Base-by-base conservation (phyloP, 1,284 basidiomycete genomes). In the Cryptococcus amylolentus region DNA sequence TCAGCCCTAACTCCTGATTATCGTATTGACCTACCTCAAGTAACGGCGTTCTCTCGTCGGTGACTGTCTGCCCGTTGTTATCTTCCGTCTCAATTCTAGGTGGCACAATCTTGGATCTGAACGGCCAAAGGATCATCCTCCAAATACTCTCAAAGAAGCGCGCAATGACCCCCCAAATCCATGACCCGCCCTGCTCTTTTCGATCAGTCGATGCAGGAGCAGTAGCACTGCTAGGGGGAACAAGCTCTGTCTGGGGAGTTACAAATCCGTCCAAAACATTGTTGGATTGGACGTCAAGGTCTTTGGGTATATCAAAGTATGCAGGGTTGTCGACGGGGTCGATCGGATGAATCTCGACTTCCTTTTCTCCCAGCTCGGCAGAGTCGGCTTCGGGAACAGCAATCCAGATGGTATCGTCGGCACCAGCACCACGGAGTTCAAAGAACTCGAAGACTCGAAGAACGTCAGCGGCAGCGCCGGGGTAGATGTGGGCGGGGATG, bases 21-120 rank as follows among this genome's bases (percentile, higher is more conserved):
- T 14, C 9, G 10, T 37, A 16, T 1, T 2, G 9, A 46, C 41
- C 12, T 13, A 39, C 37, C 5, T 26, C 51, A 12, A 63, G 55
- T 27, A 63, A 48, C 37, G 55, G 58, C 39, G 61, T 63, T 35
- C 48, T 49, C 48, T 63, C 61, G 40, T 59, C 41, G 27, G 18
- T 46, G 20, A 7, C 16, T 2, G 45, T 20, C n/a, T 51, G 31
- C 3, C 20, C 49, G 40, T 20, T 16, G 13, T 8, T 12, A 12
- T 44, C 44, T 23, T 52, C 47, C 10, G 46, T 45, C 27, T 39
- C 28, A 40, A 35, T 49, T 2, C 45, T 31, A 8, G 38, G 37
- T 2, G 46, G 18, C n/a, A 8, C 42, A 23, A 18, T 52, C 14
- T 52, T 20, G 8, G 44, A 49, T n/a, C 55, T 31, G 54, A 59